Base-by-base conservation (phyloP, 257 asterid species). In the Nyctanthes arbortristis region DNA sequence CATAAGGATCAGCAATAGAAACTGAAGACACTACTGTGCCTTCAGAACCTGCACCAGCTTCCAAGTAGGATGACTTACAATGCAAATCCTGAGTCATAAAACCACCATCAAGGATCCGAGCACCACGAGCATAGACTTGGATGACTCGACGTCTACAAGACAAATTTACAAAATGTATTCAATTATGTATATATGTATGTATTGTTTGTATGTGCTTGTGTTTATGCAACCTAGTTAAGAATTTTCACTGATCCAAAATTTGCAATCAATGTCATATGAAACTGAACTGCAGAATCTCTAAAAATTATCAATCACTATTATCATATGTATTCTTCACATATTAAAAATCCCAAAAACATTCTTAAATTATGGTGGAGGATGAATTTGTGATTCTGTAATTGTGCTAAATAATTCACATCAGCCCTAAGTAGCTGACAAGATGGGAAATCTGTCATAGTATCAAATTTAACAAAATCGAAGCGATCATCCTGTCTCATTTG, bases 1-100 rank as follows among this genome's bases (percentile, higher is more conserved):
- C 97, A 66, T 84, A 93, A 33, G 99, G 99, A 82, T 93, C 99
- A 52, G 96, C 97, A 54, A 93, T 93, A 58, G 97, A 85, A 84
- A 89, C 99, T 36, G 95, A 91, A 70, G 87, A 78, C 52, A 91
- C 97, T 18, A 61, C 76, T 60, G 80, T 65, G 72, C 80, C 84
- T 67, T 91, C 97, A 68, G 98, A 85, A 66, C 88, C 86, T 32
- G 85, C 74, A 67, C 79, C 87, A 52, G 81, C 70, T 73, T 93
- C 98, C 64, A 92, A 73, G 80, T 82, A 87, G 67, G 95, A 84
- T 52, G 84, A 77, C 76, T 81, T 86, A 72, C 91, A 89, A 81
- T 78, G 89, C 92, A 93, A 67, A 34, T 93, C 99, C 82, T 93
- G 99, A 77, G 96, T 86, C 97, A 93, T 91, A 75, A 85, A 93